Evolutionary conservation across 2,329 filamentous ascomycete genomes (phyloP), one percentile per base, ranked within the genome.

Genomic region (Gnomoniopsis smithogilvyi): DNA sequence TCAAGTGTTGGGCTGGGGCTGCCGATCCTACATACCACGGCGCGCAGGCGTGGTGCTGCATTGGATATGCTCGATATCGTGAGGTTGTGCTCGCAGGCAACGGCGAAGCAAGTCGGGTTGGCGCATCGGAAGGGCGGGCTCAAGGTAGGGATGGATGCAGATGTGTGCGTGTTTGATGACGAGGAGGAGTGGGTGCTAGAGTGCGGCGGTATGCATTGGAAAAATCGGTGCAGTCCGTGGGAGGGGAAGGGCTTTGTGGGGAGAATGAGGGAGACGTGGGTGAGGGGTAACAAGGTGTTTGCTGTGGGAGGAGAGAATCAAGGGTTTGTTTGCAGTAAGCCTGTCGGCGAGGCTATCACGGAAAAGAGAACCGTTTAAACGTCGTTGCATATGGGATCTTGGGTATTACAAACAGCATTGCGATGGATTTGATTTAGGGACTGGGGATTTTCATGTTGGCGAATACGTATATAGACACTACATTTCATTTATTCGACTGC

Each of bases 121-220:
- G 80, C 89, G 60, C 84, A 90, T 65, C 81, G 80, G 64, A 97
- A 97, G 77, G 93, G 93, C n/a, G 87, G 88, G 54, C 75, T 97
- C 45, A 83, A 81, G 59, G 88, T 86, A 0, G 94, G 94, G 0
- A 89, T 92, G 74, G 94, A 98, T 73, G 94, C 89, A 1, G 94
- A 98, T 70, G 82, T 98, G 47, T 95, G 91, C 66, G 87, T 98
- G 17, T 97, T 98, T 70, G 94, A 98, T 70, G 92, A 96, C 63
- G 76, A 81, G n/a, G 86, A 85, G 22, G 82, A 83, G 65, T 99
- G 94, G 82, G 82, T 86, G 24, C 87, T 96, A 54, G 76, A 84
- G 59, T 80, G 83, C 19, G 86, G 83, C 62, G 91, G 92, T 52
- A 96, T 99, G 92, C 83, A 95, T 65, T 99, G 96, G 83, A 88